Base-by-base conservation (phyloP, 176 grass and related monocot genomes). In the Aegilops speltoides region DNA sequence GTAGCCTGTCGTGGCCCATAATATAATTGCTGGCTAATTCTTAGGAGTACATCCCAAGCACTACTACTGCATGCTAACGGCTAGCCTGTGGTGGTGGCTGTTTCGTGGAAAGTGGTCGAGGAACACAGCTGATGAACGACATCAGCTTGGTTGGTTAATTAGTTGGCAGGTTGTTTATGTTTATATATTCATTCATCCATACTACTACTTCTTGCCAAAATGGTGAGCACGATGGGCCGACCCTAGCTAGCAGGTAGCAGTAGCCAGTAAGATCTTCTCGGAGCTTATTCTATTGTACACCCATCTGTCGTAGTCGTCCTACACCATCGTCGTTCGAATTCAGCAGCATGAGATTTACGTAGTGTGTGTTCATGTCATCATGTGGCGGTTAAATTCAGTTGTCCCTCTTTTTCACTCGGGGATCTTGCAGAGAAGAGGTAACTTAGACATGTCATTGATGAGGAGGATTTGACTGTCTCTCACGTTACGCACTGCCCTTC, bases 371-470 rank as follows among this genome's bases (percentile, higher is more conserved):
- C n/a, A n/a, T n/a, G n/a, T n/a, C n/a, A n/a, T n/a, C 41, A 45
- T 78, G 33, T 45, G 77, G 20, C 1, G 10, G 68, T 72, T 65
- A 31, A 26, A 22, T 1, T 59, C 2, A 81, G 9, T 11, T 67
- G 2, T 25, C 23, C 13, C 22, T 6, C 10, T 69, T 10, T 34
- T 12, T 34, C 4, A 19, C 67, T n/a, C 19, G 19, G 33, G 73
- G 75, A 73, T 89, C 43, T 34, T 68, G 77, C 77, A 37, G 20
- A 62, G 63, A 72, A 71, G 60, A 62, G 62, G 12, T 65, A 29
- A 9, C 19, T 8, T 59, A 0, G 62, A 24, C 88, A 89, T 34
- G 10, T 65, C 52, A 90, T 86, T 83, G 23, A 86, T 86, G 79
- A 46, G 64, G 20, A 5, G 40, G n/a, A n/a, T 90, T 78, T 86